These are phyloP conservation scores for Spergularia marina DNA, from an alignment of 148 eudicot species.

Conservation along the genomic window DNA sequence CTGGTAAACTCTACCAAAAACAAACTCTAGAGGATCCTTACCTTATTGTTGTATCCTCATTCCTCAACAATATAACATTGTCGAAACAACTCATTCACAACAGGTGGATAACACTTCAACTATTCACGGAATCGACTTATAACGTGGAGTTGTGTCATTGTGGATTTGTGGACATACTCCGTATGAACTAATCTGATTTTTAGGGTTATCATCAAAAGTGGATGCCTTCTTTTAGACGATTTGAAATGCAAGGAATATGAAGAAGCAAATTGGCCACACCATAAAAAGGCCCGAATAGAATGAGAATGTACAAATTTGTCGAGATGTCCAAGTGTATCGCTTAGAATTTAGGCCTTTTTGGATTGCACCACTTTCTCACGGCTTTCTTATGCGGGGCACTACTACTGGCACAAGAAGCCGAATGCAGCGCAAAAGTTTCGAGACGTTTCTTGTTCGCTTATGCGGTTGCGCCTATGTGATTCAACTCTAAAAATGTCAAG, in stretches of 20 bases:
- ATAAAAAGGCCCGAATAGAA: background rate
- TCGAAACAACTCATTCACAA: no score
- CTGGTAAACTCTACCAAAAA: no score
- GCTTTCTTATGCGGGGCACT: slow-evolving; percentile 10
- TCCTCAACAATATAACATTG: no score
- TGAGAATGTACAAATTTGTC: slow-evolving; percentile 1
- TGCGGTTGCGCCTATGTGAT: background rate
- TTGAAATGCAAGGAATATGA: no score
- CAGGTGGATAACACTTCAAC: no score
- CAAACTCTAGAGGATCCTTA: no score
- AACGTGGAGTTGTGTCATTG: no score
- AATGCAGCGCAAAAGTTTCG: background rate
- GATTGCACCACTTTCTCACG: slow-evolving; percentile 8
- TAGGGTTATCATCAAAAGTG: slow-evolving; percentile 2
- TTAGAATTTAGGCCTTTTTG: background rate
- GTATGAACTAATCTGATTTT: background rate
- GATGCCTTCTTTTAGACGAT: background rate
- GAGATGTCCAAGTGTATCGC: background rate
- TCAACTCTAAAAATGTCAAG: no score
- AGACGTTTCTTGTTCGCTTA: background rate
- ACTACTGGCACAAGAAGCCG: background rate
- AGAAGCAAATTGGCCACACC: background rate
- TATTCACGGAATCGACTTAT: no score
- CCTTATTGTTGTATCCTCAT: no score
- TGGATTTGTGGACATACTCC: no score